Percentiles rank a stretch among this genome's conserved stretches.
Evolutionary conservation across 192 early-diverging fungal genomes (phyloP).

Genomic region (Diversispora eburnea): DNA sequence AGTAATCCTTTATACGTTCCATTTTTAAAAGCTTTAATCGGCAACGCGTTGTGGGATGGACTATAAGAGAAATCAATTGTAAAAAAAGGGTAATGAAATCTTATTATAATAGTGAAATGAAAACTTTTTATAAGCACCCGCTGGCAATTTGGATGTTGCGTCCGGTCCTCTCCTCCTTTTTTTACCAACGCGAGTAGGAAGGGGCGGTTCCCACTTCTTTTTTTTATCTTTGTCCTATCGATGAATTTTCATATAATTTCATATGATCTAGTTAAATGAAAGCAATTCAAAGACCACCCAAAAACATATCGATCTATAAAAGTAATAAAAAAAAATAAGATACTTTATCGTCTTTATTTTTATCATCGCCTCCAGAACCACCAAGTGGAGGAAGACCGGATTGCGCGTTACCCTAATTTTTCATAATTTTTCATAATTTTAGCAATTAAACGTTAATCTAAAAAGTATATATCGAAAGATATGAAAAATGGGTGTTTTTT

Average conservation of each 20-base stretch:
- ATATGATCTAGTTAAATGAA: not conserved
- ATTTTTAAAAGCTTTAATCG: constrained; percentile 96
- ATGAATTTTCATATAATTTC: not conserved
- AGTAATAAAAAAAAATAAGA: not conserved
- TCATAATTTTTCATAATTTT: no score
- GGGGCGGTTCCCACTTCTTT: constrained; percentile 98
- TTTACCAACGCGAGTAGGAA: constrained; percentile 96
- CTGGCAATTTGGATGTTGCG: constrained; percentile 83
- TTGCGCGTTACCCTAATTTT: constrained; percentile 76
- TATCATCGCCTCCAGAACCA: constrained; percentile 43
- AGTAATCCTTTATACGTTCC: constrained; percentile 97
- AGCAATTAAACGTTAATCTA: no score
- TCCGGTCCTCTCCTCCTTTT: constrained; percentile 96
- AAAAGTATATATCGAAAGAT: no score
- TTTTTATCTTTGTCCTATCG: constrained; percentile 71
- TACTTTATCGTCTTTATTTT: constrained; percentile 60
- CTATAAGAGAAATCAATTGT: constrained; percentile 41
- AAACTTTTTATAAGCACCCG: constrained; percentile 48
- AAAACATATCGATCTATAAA: no score
- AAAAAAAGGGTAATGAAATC: no score
- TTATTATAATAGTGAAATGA: no score
- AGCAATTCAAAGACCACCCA: not conserved
- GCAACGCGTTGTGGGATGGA: constrained; percentile 97
- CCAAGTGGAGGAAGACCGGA: constrained; percentile 68
- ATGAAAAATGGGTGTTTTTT: no score